Percentiles rank a stretch among this genome's conserved stretches.
Evolutionary conservation across 768 basidiomycete genomes (phyloP).

Genomic region (Lentinula sp.): DNA sequence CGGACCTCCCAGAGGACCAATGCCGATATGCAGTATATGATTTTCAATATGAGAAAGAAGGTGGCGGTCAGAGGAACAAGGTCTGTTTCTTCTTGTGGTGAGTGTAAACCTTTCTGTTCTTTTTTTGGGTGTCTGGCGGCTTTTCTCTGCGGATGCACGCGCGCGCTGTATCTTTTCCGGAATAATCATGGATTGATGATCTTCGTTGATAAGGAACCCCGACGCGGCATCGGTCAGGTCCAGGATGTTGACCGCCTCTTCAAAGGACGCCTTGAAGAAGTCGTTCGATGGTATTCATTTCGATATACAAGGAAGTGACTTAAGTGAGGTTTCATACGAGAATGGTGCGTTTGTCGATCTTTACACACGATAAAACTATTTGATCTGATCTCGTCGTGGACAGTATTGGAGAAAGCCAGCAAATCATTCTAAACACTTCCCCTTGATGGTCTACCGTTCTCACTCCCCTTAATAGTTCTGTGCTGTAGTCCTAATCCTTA

Average conservation of each 20-base stretch:
- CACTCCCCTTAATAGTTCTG: not conserved
- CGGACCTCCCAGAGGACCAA: slow-evolving; percentile 63
- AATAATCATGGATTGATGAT: slow-evolving; percentile 16
- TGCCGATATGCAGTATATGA: slow-evolving; percentile 94
- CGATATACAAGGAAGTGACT: slow-evolving; percentile 86
- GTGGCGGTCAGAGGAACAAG: slow-evolving; percentile 78
- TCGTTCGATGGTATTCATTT: slow-evolving; percentile 68
- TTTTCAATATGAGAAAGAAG: slow-evolving; percentile 74
- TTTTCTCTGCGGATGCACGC: no score
- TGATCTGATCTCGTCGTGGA: not conserved
- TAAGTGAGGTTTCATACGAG: slow-evolving; percentile 64
- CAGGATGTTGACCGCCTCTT: slow-evolving; percentile 93
- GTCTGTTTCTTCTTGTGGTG: slow-evolving; percentile 82
- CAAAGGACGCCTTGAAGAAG: slow-evolving; percentile 72
- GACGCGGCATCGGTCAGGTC: slow-evolving; percentile 78
- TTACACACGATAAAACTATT: not conserved
- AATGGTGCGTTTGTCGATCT: slow-evolving; percentile 43
- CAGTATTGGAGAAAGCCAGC: slow-evolving; percentile 28
- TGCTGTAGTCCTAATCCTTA: not conserved
- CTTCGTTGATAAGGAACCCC: slow-evolving; percentile 61
- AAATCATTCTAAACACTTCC: slow-evolving; percentile 17
- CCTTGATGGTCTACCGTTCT: not conserved
- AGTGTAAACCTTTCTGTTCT: slow-evolving; percentile 23
- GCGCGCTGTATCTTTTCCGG: not conserved
- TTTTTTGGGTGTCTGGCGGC: not conserved